Evolutionary conservation across 1,284 basidiomycete species (phyloP), one percentile per base, ranked within the genome.

Genomic region (Termitomyces sp.): DNA sequence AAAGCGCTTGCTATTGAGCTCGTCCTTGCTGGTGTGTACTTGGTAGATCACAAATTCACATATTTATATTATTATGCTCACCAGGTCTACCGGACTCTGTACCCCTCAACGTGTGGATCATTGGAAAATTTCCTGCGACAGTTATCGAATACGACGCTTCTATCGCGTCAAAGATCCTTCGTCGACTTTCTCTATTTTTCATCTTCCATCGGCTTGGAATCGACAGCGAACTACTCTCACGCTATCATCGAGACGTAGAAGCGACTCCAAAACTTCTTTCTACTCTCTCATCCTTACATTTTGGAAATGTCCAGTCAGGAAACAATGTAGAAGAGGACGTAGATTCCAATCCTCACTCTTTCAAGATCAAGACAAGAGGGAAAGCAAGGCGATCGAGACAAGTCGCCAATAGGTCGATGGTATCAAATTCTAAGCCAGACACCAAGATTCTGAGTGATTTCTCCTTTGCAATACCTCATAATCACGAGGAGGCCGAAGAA

Each of bases 101-200:
- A 48, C 31, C 55, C 31, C 48, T 60, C 3, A 44, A 40, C 31
- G 6, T 6, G 30, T 67, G 57, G 57, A 50, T 58, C 43, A 41
- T 65, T 15, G 56, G 62, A 13, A 52, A 42, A 5, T 69, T 69
- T 50, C 67, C 67, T 9, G 33, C 49, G 5, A 39, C 42, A 7
- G 21, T 59, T 24, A 44, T 53, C 5, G 49, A 38, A 15, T 67
- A 67, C 45, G 52, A 58, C 8, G 45, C 19, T 15, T 65, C 65
- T 3, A 50, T 68, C 13, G 53, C 45, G 17, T 52, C 49, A 24
- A 63, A 61, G 41, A 54, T 69, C 17, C 43, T 68, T 13, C 36
- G 38, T 2, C 60, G 56, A 21, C 62, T 69, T 15, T 65, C 62
- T 3, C 24, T 51, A 0, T 67, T 68, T 51, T 66, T 68, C 19